Evolutionary conservation across 2,329 filamentous ascomycete species (phyloP).

Genomic region (Phyllosticta capitalensis): DNA sequence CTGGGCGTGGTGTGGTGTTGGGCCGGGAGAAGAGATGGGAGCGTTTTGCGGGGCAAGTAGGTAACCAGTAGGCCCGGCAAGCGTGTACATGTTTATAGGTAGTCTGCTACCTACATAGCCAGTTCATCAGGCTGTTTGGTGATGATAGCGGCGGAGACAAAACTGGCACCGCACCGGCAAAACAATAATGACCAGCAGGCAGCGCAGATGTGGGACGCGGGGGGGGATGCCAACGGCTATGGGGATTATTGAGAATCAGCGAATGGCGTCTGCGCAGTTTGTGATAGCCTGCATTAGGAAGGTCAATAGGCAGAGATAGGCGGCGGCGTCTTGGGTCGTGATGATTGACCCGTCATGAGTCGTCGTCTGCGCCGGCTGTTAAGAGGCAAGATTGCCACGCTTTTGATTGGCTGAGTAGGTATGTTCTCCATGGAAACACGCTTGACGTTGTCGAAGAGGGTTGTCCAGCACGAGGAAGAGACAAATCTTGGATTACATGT

Average conservation of each 20-base stretch:
- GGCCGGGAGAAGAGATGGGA: too few species aligned
- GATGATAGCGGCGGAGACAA: too few species aligned
- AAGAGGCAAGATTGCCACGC: neutral
- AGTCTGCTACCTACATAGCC: too few species aligned
- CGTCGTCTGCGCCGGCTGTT: neutral
- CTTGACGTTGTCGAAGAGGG: too few species aligned
- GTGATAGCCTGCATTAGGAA: neutral
- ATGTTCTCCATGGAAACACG: too few species aligned
- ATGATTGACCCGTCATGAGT: neutral
- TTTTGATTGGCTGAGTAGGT: neutral
- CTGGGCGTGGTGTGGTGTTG: too few species aligned
- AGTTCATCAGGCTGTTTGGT: too few species aligned
- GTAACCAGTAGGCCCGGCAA: too few species aligned
- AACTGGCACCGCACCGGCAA: too few species aligned
- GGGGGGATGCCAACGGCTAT: neutral
- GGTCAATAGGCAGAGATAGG: neutral
- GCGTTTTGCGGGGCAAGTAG: too few species aligned
- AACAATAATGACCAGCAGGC: too few species aligned
- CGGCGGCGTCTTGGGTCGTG: neutral
- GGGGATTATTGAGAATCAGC: neutral
- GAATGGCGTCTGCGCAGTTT: neutral
- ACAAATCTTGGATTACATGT: neutral
- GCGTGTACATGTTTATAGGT: too few species aligned
- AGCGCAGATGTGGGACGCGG: neutral
- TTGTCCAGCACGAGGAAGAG: neutral